Evolutionary conservation across 2,329 filamentous ascomycete genomes (phyloP), one percentile per base, ranked within the genome.

Genomic region (Daldinia sp.): DNA sequence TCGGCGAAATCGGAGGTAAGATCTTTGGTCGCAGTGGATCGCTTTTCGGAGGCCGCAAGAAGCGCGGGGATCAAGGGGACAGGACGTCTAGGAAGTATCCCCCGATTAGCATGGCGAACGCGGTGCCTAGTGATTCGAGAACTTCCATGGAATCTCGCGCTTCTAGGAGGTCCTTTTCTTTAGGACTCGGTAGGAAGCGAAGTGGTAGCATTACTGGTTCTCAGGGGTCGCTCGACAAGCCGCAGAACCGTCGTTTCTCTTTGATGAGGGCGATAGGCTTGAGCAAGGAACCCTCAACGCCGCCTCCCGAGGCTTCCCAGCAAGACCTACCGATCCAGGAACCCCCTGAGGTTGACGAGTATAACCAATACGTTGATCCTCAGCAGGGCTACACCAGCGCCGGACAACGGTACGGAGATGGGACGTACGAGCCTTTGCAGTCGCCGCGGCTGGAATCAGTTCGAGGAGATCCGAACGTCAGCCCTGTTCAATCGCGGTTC

Each of bases 91-190:
- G 87, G 75, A 89, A 86, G 67, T 96, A 97, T 73, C 94, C 94
- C 58, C 94, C 94, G 3, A 91, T 94, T 48, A 97, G 93, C 80
- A 96, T 97, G 93, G 87, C 90, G 64, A 90, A 90, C 66, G 82
- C 87, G 1, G 86, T 90, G 76, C 81, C 86, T 4, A 83, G 84
- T 35, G 82, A 85, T 52, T 77, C 82, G 10, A 82, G 90, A 48
- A 81, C 82, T 37, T 94, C 91, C 1, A 86, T 91, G 72, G 91
- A 94, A 68, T 93, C 90, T 2, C 82, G 81, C 66, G 79, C 79
- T 15, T 87, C 87, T 29, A 85, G 90, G 21, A 86, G 89, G 45
- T 93, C 90, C 0, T 90, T 91, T 73, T 89, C 89, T 1, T 79
- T 91, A 47, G 87, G 86, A 1, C 82, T 91, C 15, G 86, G 85